Base-by-base conservation (phyloP, 208 protist species). In the Leishmania lainsoni region DNA sequence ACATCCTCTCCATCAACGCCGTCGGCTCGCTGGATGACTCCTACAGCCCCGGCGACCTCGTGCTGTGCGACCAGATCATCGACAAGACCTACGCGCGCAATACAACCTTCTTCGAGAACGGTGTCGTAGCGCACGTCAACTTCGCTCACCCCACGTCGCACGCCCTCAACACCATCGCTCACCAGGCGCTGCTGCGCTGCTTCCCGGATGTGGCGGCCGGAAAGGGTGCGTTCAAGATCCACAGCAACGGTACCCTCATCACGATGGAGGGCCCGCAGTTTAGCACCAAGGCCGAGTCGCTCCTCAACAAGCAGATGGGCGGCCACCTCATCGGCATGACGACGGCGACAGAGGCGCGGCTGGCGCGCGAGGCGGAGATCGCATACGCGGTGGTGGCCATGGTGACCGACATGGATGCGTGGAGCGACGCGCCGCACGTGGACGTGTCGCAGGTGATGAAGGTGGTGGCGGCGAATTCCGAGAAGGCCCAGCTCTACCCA, bases 351-450 rank as follows among this genome's bases (percentile, higher is more conserved):
- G 96, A 98, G 83, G 94, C 94, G 12, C 92, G 93, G 85, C 93
- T 99, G 22, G 97, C 95, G 16, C 88, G 93, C 14, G 97, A 99
- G 85, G 95, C 95, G 59, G 97, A 98, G 81, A 97, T 99, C 8
- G 89, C 89, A 32, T 98, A 98, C 83, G 81, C 88, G 58, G 85
- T 84, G 22, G 83, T 98, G 73, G 96, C 91, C 52, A 95, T 97
- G 90, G 93, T 98, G n/a, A 99, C 96, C n/a, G 97, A 99, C 88
- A 98, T 97, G 89, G 97, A 99, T 80, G 90, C 92, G 58, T 99
- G 97, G 96, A 90, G 87, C 73, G 93, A 98, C 59, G 88, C 80
- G 20, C 87, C 89, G 68, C 91, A 96, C 71, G 96, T 98, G 26
- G 87, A 91, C 75, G 89, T 90, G 56, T 54, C 75, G 54, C 73